Evolutionary conservation across 208 protist species (phyloP).

Genomic region (Trypanosoma brucei): DNA sequence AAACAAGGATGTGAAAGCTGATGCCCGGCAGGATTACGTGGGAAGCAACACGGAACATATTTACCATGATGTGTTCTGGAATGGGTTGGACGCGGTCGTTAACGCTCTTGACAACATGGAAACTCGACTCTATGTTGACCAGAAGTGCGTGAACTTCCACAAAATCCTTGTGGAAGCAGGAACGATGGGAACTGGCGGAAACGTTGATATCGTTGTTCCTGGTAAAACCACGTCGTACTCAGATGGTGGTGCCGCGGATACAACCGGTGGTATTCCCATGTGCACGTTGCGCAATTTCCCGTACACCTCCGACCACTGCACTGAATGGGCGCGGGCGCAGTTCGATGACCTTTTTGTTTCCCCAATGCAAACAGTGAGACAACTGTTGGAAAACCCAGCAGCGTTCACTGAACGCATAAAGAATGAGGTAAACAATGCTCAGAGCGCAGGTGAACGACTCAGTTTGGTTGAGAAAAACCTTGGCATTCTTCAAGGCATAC

Average conservation of each 20-base stretch:
- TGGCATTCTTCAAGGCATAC: conserved; percentile 40
- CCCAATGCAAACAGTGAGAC: conserved; percentile 67
- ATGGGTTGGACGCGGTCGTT: conserved; percentile 91
- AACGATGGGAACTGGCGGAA: conserved; percentile 98
- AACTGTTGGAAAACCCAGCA: conserved; percentile 75
- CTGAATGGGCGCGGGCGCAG: conserved; percentile 93
- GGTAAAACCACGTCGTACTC: conserved; percentile 97
- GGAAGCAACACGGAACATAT: conserved; percentile 94
- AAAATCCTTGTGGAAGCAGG: conserved; percentile 99
- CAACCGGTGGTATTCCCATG: conserved; percentile 97
- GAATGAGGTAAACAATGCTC: conserved; percentile 48
- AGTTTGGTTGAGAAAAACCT: conserved; percentile 82
- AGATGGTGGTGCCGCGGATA: conserved; percentile 93
- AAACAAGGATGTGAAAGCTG: conserved; percentile 91
- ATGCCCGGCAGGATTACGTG: conserved; percentile 88
- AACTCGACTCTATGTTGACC: conserved; percentile 95
- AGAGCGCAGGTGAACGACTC: conserved; percentile 65
- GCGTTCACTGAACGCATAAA: conserved; percentile 62
- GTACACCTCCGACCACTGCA: conserved; percentile 98
- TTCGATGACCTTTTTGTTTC: conserved; percentile 93
- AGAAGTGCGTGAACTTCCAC: conserved; percentile 92
- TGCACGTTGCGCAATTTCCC: conserved; percentile 99
- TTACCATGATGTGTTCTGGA: conserved; percentile 96
- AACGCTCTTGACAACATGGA: conserved; percentile 99
- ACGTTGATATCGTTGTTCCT: conserved; percentile 97